phyloP scores from a whole-genome alignment of 2,329 filamentous ascomycete species.

The Ophioceras dolichostomum region DNA sequence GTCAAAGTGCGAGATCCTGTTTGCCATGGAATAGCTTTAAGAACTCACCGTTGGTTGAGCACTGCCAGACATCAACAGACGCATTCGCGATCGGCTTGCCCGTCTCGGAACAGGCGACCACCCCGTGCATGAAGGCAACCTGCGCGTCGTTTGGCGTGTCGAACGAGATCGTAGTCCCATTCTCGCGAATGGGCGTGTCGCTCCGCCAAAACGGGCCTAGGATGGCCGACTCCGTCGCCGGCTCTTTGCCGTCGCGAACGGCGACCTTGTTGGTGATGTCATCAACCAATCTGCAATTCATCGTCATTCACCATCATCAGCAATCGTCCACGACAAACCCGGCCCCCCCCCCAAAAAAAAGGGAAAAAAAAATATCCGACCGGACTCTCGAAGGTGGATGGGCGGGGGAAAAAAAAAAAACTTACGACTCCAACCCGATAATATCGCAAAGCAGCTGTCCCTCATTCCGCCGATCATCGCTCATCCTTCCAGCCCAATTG shows the following conservation, averaged over 20 bases:
- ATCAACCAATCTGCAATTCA: constrained; percentile 33
- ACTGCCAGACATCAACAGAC: constrained; percentile 50
- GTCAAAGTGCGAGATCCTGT: too few species aligned
- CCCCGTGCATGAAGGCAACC: constrained; percentile 43
- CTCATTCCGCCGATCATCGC: constrained; percentile 46
- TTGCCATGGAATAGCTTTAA: constrained; percentile 37
- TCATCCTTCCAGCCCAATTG: constrained; percentile 49
- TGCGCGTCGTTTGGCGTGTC: constrained; percentile 23
- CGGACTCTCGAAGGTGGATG: neutral
- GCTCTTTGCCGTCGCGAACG: constrained; percentile 23
- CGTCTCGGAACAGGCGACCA: constrained; percentile 22
- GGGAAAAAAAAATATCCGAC: neutral
- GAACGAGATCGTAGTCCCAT: constrained; percentile 41
- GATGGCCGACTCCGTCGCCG: constrained; percentile 42
- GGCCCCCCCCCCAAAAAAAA: too few species aligned
- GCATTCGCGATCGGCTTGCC: constrained; percentile 42
- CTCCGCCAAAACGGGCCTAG: constrained; percentile 57
- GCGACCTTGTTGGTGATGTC: constrained; percentile 50
- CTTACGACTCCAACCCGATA: constrained; percentile 42
- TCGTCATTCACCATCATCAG: neutral
- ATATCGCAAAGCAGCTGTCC: constrained; percentile 51
- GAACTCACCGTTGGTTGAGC: constrained; percentile 37
- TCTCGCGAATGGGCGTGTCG: constrained; percentile 43
- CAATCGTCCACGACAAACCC: neutral
- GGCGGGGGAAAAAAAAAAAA: neutral